Evolutionary conservation across 805 yeast species (phyloP).

Genomic region (Saturnispora quitensis): DNA sequence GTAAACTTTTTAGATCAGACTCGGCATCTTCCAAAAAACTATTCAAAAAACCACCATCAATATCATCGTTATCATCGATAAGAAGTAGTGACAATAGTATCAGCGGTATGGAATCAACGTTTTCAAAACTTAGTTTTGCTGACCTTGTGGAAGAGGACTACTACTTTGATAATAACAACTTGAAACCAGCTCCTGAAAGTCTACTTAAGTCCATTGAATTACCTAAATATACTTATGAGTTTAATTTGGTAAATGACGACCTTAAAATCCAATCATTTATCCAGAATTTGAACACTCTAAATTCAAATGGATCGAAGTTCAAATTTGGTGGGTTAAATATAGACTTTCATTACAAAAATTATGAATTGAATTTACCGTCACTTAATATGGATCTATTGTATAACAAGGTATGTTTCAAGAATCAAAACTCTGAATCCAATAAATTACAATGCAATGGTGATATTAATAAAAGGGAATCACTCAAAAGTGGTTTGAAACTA

Average conservation of each 20-base stretch:
- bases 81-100: background rate
- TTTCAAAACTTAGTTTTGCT: background rate
- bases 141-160: background rate
- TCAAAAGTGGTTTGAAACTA: background rate
- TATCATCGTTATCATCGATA: slow-evolving; percentile 8
- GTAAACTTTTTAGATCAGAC: background rate
- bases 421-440: slow-evolving; percentile 10
- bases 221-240: slow-evolving; percentile 17
- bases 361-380: slow-evolving; percentile 19
- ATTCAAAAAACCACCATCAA: slow-evolving; percentile 3
- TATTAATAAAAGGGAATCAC: slow-evolving; percentile 5
- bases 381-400: slow-evolving; percentile 1
- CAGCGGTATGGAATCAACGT: background rate
- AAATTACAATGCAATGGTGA: slow-evolving; percentile 2
- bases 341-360: slow-evolving; percentile 7
- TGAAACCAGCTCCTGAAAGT: slow-evolving; percentile 35
- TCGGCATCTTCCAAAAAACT: background rate
- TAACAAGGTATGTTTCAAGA: slow-evolving; percentile 14
- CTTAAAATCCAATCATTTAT: slow-evolving; percentile 14
- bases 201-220: slow-evolving; percentile 23
- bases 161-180: background rate
- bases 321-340: background rate
- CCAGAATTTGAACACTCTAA: slow-evolving; percentile 13
- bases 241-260: slow-evolving; percentile 22
- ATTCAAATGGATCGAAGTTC: slow-evolving; percentile 10